phyloP scores from a whole-genome alignment of 1,284 basidiomycete species.

The Cutaneotrichosporon spelunceum region DNA sequence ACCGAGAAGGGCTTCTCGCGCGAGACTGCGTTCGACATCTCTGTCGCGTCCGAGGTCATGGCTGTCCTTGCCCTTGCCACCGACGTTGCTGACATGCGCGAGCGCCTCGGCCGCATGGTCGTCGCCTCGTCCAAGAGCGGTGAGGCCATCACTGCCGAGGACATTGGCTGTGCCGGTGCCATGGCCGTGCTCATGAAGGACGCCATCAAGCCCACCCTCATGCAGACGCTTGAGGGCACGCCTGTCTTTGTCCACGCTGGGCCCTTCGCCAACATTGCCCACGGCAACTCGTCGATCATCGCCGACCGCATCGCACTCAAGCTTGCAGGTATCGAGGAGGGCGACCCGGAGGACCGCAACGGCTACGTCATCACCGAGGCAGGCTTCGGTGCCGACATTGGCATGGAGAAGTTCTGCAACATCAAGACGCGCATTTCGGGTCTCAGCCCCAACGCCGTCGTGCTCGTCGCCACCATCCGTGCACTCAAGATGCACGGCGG shows the following conservation, averaged over 20 bases:
- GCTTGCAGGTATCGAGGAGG: constrained; percentile 92
- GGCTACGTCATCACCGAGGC: constrained; percentile 98
- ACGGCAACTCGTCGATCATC: constrained; percentile 97
- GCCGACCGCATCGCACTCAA: constrained; percentile 95
- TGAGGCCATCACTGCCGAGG: constrained; percentile 91
- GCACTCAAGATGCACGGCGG: constrained; percentile 99
- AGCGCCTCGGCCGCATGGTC: constrained; percentile 67
- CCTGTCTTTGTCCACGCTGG: constrained; percentile 99
- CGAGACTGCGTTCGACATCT: constrained; percentile 91
- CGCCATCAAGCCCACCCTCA: constrained; percentile 97
- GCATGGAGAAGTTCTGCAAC: constrained; percentile 99
- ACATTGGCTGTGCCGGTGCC: constrained; percentile 92
- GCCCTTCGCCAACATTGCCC: constrained; percentile 98
- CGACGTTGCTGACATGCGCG: constrained; percentile 83
- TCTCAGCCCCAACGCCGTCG: constrained; percentile 85
- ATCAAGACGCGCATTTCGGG: constrained; percentile 97
- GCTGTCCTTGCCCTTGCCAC: constrained; percentile 92
- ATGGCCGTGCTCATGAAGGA: constrained; percentile 98
- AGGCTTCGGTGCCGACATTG: constrained; percentile 98
- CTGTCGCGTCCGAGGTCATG: constrained; percentile 98
- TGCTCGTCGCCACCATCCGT: constrained; percentile 95
- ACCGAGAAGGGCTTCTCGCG: constrained; percentile 90
- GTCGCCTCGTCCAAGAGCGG: constrained; percentile 92
- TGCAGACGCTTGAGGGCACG: constrained; percentile 98
- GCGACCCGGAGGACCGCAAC: constrained; percentile 72